Conservation (phyloP, 2,329 filamentous ascomycete species). For the Paecilomyces formosus region DNA sequence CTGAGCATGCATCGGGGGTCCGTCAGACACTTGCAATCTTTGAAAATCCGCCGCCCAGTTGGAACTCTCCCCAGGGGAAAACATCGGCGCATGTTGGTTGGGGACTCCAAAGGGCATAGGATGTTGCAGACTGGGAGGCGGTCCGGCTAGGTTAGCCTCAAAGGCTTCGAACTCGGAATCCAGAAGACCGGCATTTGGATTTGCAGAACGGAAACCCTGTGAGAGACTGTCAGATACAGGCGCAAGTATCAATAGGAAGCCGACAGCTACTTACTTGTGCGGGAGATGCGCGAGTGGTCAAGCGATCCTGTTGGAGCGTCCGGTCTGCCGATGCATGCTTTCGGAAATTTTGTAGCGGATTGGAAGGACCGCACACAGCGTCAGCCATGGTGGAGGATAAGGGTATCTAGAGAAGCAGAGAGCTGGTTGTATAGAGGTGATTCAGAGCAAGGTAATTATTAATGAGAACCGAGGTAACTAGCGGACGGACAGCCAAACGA, state of each 20-base stretch:
- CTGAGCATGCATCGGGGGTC: constrained; percentile 39
- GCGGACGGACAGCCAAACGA: neutral
- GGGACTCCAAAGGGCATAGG: constrained; percentile 20
- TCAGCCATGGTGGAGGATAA: constrained; percentile 52
- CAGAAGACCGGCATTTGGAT: constrained; percentile 46
- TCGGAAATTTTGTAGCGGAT: constrained; percentile 65
- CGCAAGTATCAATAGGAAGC: neutral
- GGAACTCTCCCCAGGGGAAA: constrained; percentile 14
- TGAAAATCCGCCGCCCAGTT: constrained; percentile 43
- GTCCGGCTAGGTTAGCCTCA: constrained; percentile 36
- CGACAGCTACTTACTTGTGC: constrained; percentile 41
- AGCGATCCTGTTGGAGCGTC: constrained; percentile 65
- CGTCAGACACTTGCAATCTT: constrained; percentile 32
- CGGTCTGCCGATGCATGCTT: constrained; percentile 62
- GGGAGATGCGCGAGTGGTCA: constrained; percentile 47
- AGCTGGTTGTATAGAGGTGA: neutral
- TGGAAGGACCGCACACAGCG: constrained; percentile 66
- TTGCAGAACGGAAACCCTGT: constrained; percentile 57
- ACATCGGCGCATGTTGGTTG: constrained; percentile 15
- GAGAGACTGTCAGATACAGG: constrained; percentile 2
- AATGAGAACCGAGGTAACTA: neutral
- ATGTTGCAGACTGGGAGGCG: constrained; percentile 31
- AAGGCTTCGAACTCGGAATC: constrained; percentile 66
- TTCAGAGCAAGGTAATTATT: neutral
- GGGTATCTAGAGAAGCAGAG: neutral